phyloP scores from a whole-genome alignment of 441 rosid species.

The Brassica hybrid region DNA sequence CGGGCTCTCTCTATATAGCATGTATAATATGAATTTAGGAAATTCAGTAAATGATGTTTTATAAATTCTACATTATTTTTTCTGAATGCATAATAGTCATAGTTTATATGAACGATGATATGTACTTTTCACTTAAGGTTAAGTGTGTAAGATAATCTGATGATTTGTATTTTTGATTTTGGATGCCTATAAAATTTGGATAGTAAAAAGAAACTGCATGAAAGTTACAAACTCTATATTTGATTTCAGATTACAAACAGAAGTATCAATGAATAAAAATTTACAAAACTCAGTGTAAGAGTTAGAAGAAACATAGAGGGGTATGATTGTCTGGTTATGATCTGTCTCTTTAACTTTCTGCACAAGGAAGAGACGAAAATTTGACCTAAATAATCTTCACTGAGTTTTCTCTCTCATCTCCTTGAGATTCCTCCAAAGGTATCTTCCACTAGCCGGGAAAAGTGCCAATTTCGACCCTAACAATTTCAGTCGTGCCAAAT shows the following conservation, averaged over 20 bases:
- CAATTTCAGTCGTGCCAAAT: too few species aligned
- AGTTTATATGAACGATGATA: not conserved
- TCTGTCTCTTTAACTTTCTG: constrained; percentile 19
- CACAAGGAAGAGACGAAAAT: constrained; percentile 30
- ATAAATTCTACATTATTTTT: not conserved
- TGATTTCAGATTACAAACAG: constrained; percentile 20
- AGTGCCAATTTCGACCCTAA: too few species aligned
- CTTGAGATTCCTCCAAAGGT: constrained; percentile 81
- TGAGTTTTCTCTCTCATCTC: constrained; percentile 53
- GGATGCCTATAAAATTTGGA: not conserved
- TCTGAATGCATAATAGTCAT: not conserved
- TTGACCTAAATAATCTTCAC: not conserved
- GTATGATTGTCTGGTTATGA: not conserved
- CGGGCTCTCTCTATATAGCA: not conserved
- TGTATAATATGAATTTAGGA: constrained; percentile 1
- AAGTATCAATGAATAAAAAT: not conserved
- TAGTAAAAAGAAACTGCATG: constrained; percentile 10
- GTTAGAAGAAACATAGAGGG: not conserved
- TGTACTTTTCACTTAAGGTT: not conserved
- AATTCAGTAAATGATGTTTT: not conserved
- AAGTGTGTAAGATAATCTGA: not conserved
- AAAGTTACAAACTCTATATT: constrained; percentile 10
- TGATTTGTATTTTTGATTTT: not conserved
- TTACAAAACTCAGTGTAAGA: constrained; percentile 13
- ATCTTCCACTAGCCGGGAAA: constrained; percentile 95